Evolutionary conservation across 306 rosid species (phyloP), one percentile per base, ranked within the genome.

Genomic region (Pachyrhizus erosus): DNA sequence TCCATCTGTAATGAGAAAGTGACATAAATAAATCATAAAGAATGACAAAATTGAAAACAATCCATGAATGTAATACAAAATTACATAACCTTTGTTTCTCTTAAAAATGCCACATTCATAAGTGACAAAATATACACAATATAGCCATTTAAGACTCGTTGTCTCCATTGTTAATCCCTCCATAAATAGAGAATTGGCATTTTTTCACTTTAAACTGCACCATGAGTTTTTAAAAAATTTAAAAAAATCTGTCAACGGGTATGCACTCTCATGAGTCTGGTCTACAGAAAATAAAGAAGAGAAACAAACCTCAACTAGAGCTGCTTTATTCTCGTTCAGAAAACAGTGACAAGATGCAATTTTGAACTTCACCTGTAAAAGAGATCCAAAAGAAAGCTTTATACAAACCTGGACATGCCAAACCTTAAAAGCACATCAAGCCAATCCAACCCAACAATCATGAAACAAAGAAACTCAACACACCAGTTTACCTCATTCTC

Each of bases 351-450:
- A 91, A 37, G 98, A 96, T 34, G 99, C 98, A 55, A 92, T 86
- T 88, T 96, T 96, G 88, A 93, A 96, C 87, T 92, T 96, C 89
- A 96, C 97, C 99, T 96, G 90, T 84, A 83, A 51, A 37, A 75
- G 57, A 45, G 77, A 84, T 45, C 45, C 29, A 80, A 82, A 75
- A 21, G 46, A 20, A n/a, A 79, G 26, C 68, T 11, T n/a, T 18
- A 81, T 74, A 45, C 75, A 74, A 84, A 67, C 33, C 69, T 52
- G 23, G 14, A 60, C 57, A 62, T 15, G 23, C 49, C 55, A 69
- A 70, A 24, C 73, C 60, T 40, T 20, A 39, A 27, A 84, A 79
- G 33, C 70, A 34, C 66, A 49, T 34, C 31, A 67, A 72, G 31
- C 2, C 62, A 24, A 10, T 42, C 34, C 37, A 69, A 58, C 67